These are phyloP conservation scores for Aschersonia sp. DNA, from an alignment of 2,329 filamentous ascomycete species.

Conservation along the genomic window DNA sequence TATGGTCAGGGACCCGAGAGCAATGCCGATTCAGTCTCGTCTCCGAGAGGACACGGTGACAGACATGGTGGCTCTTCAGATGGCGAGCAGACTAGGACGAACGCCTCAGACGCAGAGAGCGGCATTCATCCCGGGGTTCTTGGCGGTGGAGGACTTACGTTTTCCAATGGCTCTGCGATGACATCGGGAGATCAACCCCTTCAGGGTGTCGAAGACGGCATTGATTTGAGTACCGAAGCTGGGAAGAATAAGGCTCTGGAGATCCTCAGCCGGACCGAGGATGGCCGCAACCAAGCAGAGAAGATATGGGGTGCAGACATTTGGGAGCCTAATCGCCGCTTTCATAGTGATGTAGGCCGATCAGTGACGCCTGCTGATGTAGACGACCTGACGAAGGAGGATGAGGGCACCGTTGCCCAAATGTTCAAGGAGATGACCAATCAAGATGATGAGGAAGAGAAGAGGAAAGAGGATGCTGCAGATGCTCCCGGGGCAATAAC, in stretches of 20 bases:
- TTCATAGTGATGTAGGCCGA: conserved; percentile 12
- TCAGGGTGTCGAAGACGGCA: conserved; percentile 27
- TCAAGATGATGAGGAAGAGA: conserved; percentile 35
- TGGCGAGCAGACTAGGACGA: conserved; percentile 15
- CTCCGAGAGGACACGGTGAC: background rate
- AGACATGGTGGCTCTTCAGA: background rate
- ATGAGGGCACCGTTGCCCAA: conserved; percentile 34
- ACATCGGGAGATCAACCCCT: conserved; percentile 37
- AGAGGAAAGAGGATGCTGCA: conserved; percentile 33
- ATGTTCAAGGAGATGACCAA: conserved; percentile 44
- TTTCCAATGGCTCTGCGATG: conserved; percentile 23
- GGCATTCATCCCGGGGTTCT: conserved; percentile 29
- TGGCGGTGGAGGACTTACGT: conserved; percentile 25
- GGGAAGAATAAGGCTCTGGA: conserved; percentile 37
- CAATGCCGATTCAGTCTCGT: conserved; percentile 6
- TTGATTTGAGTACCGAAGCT: conserved; percentile 28
- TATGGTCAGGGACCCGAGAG: conserved; percentile 8
- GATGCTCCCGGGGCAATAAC: conserved; percentile 21
- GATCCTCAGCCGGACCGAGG: conserved; percentile 34
- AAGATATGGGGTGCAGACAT: conserved; percentile 35
- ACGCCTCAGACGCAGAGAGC: conserved; percentile 24
- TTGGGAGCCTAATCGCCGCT: conserved; percentile 23
- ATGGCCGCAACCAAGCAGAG: conserved; percentile 33
- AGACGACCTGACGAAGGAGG: conserved; percentile 18
- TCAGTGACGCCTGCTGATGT: conserved; percentile 13